Percentiles rank a stretch among this genome's conserved stretches.
Conservation (phyloP, 2,329 filamentous ascomycete genomes). For the Fusarium tanahbumbuense region DNA sequence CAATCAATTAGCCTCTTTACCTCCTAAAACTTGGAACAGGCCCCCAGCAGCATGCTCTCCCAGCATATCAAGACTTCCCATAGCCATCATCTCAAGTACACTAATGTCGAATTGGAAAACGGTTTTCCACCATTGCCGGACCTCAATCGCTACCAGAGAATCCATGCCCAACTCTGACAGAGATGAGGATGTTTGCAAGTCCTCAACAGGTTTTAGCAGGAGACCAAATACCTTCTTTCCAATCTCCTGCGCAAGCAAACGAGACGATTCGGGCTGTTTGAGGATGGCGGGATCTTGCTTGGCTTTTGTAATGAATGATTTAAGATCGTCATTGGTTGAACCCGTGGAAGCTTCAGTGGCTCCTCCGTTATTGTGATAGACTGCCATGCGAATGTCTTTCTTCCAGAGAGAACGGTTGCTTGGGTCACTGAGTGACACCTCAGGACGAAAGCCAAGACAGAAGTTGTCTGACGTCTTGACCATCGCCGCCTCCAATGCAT, state of each 20-base stretch:
- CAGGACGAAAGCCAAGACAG: not conserved
- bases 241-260: not conserved
- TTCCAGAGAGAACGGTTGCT: conserved; percentile 5
- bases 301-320: not conserved
- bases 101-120: conserved; percentile 13
- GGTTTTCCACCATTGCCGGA: conserved; percentile 11
- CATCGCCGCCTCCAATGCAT: not conserved
- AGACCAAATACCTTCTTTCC: conserved; percentile 13
- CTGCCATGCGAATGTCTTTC: conserved; percentile 12
- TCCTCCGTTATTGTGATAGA: not conserved
- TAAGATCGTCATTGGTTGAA: not conserved
- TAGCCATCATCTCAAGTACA: conserved; percentile 14
- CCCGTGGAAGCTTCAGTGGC: not conserved
- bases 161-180: conserved; percentile 14
- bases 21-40: not conserved
- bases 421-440: not conserved
- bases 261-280: not conserved
- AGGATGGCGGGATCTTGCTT: conserved; percentile 2
- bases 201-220: not conserved
- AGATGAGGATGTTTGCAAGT: conserved; percentile 3
- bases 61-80: conserved; percentile 10
- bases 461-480: not conserved
- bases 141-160: conserved; percentile 8
- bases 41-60: conserved; percentile 1
- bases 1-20: not conserved